Percentiles rank a stretch among this genome's conserved stretches.
These are phyloP conservation scores for Pseudopediastrum boryanum DNA, from an alignment of 139 green algal genomes.

Conservation along the genomic window DNA sequence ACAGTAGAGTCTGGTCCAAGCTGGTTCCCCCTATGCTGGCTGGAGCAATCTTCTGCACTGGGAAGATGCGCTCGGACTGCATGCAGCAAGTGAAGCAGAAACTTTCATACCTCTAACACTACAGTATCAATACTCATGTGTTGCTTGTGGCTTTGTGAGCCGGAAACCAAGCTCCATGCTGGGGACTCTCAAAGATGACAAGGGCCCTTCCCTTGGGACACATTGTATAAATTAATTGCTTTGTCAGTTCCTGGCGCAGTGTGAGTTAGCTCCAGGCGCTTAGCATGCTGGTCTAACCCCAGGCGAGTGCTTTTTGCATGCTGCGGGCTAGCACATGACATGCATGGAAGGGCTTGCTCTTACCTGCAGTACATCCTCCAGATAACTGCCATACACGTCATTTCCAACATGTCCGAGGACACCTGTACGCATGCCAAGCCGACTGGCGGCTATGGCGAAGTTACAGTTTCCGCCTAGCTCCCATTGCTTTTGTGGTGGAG, in stretches of 20 bases:
- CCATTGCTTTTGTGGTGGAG: constrained; percentile 46
- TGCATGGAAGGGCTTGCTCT: too few relatives aligned
- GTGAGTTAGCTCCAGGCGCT: too few relatives aligned
- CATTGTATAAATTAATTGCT: background rate
- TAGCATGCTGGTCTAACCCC: too few relatives aligned
- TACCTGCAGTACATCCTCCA: constrained; percentile 76
- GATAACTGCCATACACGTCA: constrained; percentile 86
- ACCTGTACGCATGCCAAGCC: constrained; percentile 78
- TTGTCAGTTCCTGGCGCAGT: background rate
- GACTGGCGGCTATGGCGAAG: constrained; percentile 88
- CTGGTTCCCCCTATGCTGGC: background rate
- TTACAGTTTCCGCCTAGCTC: constrained; percentile 92
- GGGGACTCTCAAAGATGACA: background rate
- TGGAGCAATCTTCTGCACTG: constrained; percentile 44
- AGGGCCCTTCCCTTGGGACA: background rate
- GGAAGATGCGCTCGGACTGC: constrained; percentile 56
- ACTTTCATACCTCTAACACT: too few relatives aligned
- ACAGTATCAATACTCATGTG: too few relatives aligned
- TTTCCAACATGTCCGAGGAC: constrained; percentile 79
- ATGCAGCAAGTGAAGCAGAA: background rate
- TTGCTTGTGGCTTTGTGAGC: too few relatives aligned
- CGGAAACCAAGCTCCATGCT: background rate
- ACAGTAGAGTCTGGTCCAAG: constrained; percentile 78
- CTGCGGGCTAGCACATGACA: too few relatives aligned
- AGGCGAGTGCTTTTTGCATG: too few relatives aligned